phyloP scores from a whole-genome alignment of 192 early-diverging fungal species.

The Coemansia sp. region DNA sequence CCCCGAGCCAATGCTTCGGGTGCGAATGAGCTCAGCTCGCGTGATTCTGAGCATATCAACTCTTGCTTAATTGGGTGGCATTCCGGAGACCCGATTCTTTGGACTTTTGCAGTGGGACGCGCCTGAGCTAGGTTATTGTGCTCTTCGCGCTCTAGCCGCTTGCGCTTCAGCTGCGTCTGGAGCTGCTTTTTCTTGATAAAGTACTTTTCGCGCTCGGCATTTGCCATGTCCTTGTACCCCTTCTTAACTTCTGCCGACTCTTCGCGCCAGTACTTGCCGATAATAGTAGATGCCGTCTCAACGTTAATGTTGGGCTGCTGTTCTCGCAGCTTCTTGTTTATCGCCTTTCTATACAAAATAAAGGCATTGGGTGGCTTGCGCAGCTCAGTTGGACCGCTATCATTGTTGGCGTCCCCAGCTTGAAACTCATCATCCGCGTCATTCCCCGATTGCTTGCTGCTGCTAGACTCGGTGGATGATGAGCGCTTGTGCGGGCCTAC shows the following conservation, averaged over 20 bases:
- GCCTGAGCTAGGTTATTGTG: background rate
- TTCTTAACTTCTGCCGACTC: conserved; percentile 22
- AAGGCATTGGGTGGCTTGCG: conserved; percentile 50
- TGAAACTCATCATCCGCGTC: background rate
- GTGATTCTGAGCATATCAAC: conserved; percentile 14
- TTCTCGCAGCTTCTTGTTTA: conserved; percentile 22
- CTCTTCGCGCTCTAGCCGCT: conserved; percentile 31
- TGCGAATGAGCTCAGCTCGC: conserved; percentile 30
- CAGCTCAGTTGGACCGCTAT: conserved; percentile 15
- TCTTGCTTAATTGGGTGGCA: background rate
- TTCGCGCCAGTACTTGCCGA: conserved; percentile 34
- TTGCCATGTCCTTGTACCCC: conserved; percentile 22
- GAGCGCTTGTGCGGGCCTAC: background rate
- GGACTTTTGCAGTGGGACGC: conserved; percentile 4
- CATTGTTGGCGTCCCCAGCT: background rate
- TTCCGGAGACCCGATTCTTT: background rate
- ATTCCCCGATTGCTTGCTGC: background rate
- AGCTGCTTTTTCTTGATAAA: conserved; percentile 46
- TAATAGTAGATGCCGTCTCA: conserved; percentile 27
- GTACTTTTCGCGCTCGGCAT: conserved; percentile 26
- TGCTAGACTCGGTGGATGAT: background rate
- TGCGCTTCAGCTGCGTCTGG: conserved; percentile 21
- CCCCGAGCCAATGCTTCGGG: conserved; percentile 33
- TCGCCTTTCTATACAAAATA: conserved; percentile 37
- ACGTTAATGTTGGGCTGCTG: conserved; percentile 25